Evolutionary conservation across 257 asterid genomes (phyloP).

Genomic region (Forsythia suspensa): DNA sequence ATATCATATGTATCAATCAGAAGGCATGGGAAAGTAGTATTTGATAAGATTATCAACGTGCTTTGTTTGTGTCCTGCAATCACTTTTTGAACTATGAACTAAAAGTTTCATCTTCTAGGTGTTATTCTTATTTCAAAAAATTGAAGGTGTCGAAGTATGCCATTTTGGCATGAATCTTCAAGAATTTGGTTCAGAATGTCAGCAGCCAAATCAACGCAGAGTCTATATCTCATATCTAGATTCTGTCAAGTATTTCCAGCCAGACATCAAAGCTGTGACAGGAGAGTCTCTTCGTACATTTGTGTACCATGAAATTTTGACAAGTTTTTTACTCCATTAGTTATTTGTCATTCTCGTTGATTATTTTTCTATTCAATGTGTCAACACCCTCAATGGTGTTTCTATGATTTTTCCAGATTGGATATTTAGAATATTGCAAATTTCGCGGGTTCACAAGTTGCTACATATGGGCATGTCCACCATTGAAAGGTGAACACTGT

Average conservation of each 20-base stretch:
- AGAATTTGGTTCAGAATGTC: constrained; percentile 97
- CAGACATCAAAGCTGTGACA: constrained; percentile 79
- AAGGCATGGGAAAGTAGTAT: not conserved
- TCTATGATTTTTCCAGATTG: constrained; percentile 59
- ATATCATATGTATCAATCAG: not conserved
- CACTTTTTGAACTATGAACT: constrained; percentile 16
- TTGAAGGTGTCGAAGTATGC: constrained; percentile 99
- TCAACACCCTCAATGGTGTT: constrained; percentile 14
- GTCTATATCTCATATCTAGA: constrained; percentile 97
- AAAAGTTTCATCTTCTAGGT: constrained; percentile 55
- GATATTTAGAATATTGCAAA: constrained; percentile 93
- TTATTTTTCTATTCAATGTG: constrained; percentile 3
- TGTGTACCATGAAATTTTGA: constrained; percentile 98
- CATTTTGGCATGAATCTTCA: constrained; percentile 97
- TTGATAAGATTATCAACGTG: constrained; percentile 7
- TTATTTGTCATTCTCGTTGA: constrained; percentile 10
- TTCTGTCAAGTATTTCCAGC: constrained; percentile 97
- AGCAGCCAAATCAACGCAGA: constrained; percentile 95
- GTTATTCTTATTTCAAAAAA: constrained; percentile 81
- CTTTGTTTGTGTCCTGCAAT: constrained; percentile 3
- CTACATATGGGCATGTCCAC: constrained; percentile 99
- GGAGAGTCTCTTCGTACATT: constrained; percentile 99
- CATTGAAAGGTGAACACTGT: constrained; percentile 95
- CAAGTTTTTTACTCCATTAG: constrained; percentile 35
- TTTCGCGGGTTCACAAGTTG: constrained; percentile 95